Evolutionary conservation across 257 asterid genomes (phyloP).

Genomic region (Capsicum chinense): DNA sequence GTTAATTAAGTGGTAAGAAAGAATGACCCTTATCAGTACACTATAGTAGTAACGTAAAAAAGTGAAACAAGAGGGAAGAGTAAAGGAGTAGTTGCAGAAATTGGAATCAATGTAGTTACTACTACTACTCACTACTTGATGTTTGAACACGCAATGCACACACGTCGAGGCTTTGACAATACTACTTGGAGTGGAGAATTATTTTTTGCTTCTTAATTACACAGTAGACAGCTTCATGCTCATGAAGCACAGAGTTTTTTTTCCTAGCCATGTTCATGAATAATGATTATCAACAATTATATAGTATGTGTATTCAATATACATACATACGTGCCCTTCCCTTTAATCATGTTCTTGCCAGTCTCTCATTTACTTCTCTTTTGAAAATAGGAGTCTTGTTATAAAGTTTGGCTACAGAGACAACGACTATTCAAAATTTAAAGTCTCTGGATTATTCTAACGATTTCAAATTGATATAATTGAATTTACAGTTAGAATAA

Average conservation of each 20-base stretch:
- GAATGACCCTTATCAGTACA: background rate
- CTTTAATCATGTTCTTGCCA: conserved; percentile 1
- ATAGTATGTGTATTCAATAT: background rate
- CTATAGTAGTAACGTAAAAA: conserved; percentile 11
- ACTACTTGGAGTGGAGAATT: too few species aligned
- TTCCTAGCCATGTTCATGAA: background rate
- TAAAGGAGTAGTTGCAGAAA: conserved; percentile 20
- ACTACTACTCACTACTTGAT: conserved; percentile 24
- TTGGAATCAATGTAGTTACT: conserved; percentile 30
- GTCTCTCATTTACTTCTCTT: conserved; percentile 21
- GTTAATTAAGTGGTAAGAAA: background rate
- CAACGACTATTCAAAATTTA: too few species aligned
- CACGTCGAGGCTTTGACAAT: conserved; percentile 15
- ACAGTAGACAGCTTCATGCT: background rate
- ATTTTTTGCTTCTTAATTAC: background rate
- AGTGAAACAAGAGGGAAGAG: conserved; percentile 27
- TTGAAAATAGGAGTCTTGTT: background rate
- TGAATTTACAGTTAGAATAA: too few species aligned
- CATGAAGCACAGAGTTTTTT: background rate
- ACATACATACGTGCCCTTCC: background rate
- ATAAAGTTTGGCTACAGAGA: background rate
- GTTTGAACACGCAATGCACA: conserved; percentile 30
- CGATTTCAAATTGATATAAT: too few species aligned
- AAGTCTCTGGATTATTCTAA: too few species aligned
- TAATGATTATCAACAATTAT: conserved; percentile 18